A percentile compares a stretch with the other conserved stretches of the same genome.
Evolutionary conservation across 164 flowering plant genomes (phyloP).

Genomic region (Litsea cubeba): DNA sequence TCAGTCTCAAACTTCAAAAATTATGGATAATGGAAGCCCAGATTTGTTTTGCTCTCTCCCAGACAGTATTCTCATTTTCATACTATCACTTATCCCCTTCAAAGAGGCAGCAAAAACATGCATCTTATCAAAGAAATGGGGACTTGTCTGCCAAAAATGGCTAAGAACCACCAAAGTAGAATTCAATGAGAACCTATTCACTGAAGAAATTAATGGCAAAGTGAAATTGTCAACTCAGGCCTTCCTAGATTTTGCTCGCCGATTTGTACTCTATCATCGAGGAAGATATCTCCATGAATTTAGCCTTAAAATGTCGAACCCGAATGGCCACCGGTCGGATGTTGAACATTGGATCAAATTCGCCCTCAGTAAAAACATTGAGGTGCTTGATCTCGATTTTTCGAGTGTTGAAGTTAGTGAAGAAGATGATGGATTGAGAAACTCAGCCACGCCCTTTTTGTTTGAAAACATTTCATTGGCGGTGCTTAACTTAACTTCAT

Average conservation of each 20-base stretch:
- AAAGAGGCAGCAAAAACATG: constrained; percentile 31
- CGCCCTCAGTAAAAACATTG: not conserved
- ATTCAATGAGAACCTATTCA: constrained; percentile 16
- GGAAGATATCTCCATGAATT: not conserved
- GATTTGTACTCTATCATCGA: constrained; percentile 10
- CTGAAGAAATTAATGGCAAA: not conserved
- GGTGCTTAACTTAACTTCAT: not conserved
- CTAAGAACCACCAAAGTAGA: constrained; percentile 16
- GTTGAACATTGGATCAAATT: constrained; percentile 6
- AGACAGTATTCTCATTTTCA: constrained; percentile 11
- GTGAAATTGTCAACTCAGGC: not conserved
- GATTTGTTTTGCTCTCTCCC: constrained; percentile 9
- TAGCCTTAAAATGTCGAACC: constrained; percentile 4
- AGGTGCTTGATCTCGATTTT: constrained; percentile 19
- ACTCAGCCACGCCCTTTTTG: not conserved
- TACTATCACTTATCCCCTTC: constrained; percentile 31
- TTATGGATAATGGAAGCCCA: not conserved
- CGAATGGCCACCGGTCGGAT: not conserved
- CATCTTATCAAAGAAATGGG: constrained; percentile 24
- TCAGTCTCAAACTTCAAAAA: not conserved
- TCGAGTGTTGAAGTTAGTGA: not conserved
- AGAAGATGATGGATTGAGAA: too few species aligned
- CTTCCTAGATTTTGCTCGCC: constrained; percentile 9
- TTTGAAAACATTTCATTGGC: not conserved
- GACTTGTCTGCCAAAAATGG: constrained; percentile 6